These are phyloP conservation scores for Pythium sp. DNA, from an alignment of 352 stramenopile genomes.

Conservation along the genomic window DNA sequence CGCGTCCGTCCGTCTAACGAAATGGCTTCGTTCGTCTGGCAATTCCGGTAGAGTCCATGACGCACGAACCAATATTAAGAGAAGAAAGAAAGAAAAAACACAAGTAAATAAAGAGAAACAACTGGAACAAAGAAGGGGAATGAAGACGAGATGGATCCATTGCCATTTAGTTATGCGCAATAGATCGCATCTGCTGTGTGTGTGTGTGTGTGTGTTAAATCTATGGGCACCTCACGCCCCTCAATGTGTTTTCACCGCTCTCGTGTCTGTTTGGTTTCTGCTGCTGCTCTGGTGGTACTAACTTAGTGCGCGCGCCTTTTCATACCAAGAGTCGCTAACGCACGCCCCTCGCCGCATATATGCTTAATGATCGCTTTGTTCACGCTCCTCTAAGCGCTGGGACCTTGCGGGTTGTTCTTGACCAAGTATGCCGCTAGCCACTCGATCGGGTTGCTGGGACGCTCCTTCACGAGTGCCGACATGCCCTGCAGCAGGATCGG, in stretches of 20 bases:
- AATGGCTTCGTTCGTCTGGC: neutral
- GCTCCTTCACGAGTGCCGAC: conserved; percentile 97
- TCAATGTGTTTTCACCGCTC: neutral
- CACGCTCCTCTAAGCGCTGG: conserved; percentile 27
- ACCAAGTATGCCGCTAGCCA: conserved; percentile 96
- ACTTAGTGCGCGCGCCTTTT: neutral
- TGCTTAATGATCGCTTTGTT: neutral
- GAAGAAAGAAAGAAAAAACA: conserved; percentile 4
- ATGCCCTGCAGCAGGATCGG: conserved; percentile 98
- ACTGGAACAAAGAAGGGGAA: conserved; percentile 1
- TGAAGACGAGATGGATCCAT: conserved; percentile 4
- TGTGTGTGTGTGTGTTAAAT: neutral
- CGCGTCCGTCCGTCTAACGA: neutral
- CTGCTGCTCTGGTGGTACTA: neutral
- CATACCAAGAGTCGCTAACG: neutral
- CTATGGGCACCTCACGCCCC: neutral
- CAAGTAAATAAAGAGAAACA: conserved; percentile 7
- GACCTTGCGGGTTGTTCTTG: conserved; percentile 94
- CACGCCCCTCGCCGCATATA: neutral
- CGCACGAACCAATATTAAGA: neutral
- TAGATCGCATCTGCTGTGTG: neutral
- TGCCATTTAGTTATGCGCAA: conserved; percentile 2
- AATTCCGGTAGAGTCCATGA: neutral
- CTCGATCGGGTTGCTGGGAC: conserved; percentile 95
- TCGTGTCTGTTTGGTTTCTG: neutral